phyloP scores from a whole-genome alignment of 2,329 filamentous ascomycete genomes.

The Cytospora leucostoma region DNA sequence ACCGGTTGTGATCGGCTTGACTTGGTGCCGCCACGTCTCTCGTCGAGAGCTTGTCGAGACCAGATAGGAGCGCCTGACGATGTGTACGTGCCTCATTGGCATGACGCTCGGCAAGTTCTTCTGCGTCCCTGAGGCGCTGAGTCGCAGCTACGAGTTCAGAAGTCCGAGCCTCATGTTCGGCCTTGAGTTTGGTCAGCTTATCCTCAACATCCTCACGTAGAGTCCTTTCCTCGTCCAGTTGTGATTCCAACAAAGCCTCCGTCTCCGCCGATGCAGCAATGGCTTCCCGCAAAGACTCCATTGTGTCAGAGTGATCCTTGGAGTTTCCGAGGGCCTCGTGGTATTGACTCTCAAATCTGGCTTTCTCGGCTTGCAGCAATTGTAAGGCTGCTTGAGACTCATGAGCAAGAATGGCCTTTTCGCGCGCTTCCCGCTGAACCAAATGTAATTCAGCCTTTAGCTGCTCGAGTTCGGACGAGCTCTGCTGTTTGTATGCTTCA shows the following conservation, averaged over 20 bases:
- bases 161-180: conserved; percentile 79
- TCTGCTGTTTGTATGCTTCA: conserved; percentile 80
- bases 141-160: conserved; percentile 74
- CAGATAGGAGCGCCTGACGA: conserved; percentile 77
- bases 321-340: conserved; percentile 67
- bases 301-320: conserved; percentile 68
- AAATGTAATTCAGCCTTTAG: conserved; percentile 84
- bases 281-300: conserved; percentile 75
- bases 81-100: conserved; percentile 86
- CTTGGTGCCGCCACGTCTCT: conserved; percentile 51
- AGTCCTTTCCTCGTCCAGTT: conserved; percentile 80
- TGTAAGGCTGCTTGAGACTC: conserved; percentile 76
- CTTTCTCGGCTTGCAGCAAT: conserved; percentile 82
- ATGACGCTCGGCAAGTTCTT: conserved; percentile 85
- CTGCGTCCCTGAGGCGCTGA: conserved; percentile 77
- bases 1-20: conserved; percentile 63
- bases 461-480: conserved; percentile 80
- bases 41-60: conserved; percentile 72
- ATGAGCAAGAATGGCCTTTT: conserved; percentile 75
- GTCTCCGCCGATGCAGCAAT: conserved; percentile 79
- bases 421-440: conserved; percentile 73
- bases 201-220: conserved; percentile 73
- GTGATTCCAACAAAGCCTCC: conserved; percentile 72
- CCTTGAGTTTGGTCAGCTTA: conserved; percentile 73
- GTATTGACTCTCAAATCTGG: conserved; percentile 70